Evolutionary conservation across 83 land plant species (phyloP).

Genomic region (Thuja plicata): DNA sequence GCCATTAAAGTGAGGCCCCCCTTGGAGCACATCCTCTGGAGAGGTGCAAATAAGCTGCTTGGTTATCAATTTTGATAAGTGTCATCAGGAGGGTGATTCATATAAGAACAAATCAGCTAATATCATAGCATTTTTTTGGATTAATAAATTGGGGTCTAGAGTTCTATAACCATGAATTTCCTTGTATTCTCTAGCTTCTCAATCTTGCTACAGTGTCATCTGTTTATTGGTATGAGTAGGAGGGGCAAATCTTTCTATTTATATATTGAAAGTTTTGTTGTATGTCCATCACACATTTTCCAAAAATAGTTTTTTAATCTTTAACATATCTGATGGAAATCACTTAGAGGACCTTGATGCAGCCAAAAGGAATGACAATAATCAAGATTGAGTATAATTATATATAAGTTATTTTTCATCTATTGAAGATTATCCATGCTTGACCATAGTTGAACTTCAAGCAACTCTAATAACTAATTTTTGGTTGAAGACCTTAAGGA

Average conservation of each 20-base stretch:
- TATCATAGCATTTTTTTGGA: no score
- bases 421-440: not conserved
- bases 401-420: not conserved
- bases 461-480: not conserved
- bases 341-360: not conserved
- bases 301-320: not conserved
- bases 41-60: no score
- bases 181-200: not conserved
- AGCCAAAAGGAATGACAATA: not conserved
- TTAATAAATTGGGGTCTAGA: no score
- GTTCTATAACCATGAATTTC: no score
- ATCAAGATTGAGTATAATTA: not conserved
- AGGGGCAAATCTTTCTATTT: not conserved
- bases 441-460: not conserved
- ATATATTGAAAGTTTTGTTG: not conserved
- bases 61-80: no score
- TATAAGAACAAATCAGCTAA: no score
- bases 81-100: no score
- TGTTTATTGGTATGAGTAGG: not conserved
- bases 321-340: not conserved
- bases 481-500: not conserved
- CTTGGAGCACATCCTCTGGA: no score
- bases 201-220: not conserved
- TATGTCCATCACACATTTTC: not conserved
- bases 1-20: no score